Percentiles rank a stretch among this genome's conserved stretches.
Conservation (phyloP, 805 yeast species). For the Candida adriatica region DNA sequence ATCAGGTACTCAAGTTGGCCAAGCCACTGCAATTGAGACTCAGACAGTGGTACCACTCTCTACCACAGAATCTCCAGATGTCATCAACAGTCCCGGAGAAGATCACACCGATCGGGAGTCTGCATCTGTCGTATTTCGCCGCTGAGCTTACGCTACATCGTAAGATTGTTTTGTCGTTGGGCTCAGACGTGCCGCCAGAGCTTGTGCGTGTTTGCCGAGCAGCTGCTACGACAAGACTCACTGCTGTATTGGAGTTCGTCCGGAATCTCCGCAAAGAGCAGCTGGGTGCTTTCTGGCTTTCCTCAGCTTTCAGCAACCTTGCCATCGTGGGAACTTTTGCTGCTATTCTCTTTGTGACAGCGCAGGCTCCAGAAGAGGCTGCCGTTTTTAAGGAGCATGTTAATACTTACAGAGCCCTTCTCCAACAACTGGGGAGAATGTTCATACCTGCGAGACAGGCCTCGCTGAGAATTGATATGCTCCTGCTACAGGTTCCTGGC, state of each 20-base stretch:
- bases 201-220: constrained; percentile 64
- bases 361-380: constrained; percentile 56
- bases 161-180: constrained; percentile 54
- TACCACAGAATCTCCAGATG: constrained; percentile 62
- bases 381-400: constrained; percentile 59
- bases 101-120: constrained; percentile 66
- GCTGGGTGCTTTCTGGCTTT: constrained; percentile 85
- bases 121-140: constrained; percentile 82
- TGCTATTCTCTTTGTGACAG: constrained; percentile 65
- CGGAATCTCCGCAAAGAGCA: constrained; percentile 71
- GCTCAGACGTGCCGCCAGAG: constrained; percentile 40
- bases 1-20: constrained; percentile 64
- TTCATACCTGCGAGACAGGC: constrained; percentile 79
- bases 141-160: constrained; percentile 85
- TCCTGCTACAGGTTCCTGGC: constrained; percentile 73
- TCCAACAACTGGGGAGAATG: constrained; percentile 68
- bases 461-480: constrained; percentile 59
- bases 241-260: constrained; percentile 55
- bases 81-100: constrained; percentile 48
- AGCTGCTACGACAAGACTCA: constrained; percentile 77
- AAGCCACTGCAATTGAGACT: constrained; percentile 72
- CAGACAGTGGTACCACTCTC: constrained; percentile 70
- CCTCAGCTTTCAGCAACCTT: constrained; percentile 70
- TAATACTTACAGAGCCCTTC: constrained; percentile 67
- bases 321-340: constrained; percentile 87